phyloP scores from a whole-genome alignment of 352 stramenopile species.

The Phytophthora syringae region DNA sequence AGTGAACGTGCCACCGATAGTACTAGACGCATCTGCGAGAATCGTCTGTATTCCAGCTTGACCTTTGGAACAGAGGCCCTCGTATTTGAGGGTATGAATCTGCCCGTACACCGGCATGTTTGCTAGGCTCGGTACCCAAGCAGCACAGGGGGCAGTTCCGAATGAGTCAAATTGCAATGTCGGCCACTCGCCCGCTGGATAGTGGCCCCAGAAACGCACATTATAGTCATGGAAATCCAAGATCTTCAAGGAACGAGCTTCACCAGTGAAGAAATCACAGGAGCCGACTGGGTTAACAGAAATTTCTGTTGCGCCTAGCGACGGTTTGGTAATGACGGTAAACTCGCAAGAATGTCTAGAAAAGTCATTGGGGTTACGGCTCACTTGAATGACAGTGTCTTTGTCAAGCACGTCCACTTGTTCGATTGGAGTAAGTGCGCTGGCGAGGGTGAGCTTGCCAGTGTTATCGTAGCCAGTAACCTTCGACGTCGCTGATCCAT shows the following conservation, averaged over 20 bases:
- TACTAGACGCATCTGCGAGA: conserved; percentile 72
- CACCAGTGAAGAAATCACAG: conserved; percentile 52
- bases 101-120: conserved; percentile 51
- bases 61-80: conserved; percentile 61
- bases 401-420: conserved; percentile 37
- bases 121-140: conserved; percentile 50
- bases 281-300: conserved; percentile 33
- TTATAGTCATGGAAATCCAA: conserved; percentile 79
- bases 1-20: conserved; percentile 91
- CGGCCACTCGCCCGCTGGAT: conserved; percentile 76
- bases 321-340: conserved; percentile 19
- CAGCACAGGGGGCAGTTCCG: conserved; percentile 34
- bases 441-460: conserved; percentile 44
- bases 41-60: conserved; percentile 70
- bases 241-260: conserved; percentile 58
- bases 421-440: conserved; percentile 27
- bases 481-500: conserved; percentile 45
- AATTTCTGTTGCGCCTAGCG: conserved; percentile 30
- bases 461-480: conserved; percentile 50
- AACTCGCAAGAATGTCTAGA: conserved; percentile 71
- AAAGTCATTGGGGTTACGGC: conserved; percentile 76
- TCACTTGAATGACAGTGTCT: conserved; percentile 69
- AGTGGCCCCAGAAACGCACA: conserved; percentile 71
- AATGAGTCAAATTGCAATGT: conserved; percentile 72
- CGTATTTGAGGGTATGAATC: conserved; percentile 74